phyloP scores from a whole-genome alignment of 2,329 filamentous ascomycete genomes.

The Penicillium psychrosexuale region DNA sequence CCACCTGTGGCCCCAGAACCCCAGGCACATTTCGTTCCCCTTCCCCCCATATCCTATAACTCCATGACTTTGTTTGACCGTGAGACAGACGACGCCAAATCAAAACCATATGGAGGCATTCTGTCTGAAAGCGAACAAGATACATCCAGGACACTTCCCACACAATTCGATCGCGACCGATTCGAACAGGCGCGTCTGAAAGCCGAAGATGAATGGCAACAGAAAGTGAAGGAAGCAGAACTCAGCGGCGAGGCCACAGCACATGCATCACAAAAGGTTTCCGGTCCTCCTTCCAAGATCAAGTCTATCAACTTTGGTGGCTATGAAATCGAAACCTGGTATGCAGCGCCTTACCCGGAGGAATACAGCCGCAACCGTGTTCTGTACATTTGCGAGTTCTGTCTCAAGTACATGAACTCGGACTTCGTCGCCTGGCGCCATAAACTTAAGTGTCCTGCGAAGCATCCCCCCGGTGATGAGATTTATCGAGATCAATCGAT shows the following conservation, averaged over 20 bases:
- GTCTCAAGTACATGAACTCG: slow-evolving; percentile 98
- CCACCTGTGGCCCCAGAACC: slow-evolving; percentile 40
- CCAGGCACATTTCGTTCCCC: slow-evolving; percentile 59
- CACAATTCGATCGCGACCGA: slow-evolving; percentile 72
- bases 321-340: slow-evolving; percentile 98
- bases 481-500: slow-evolving; percentile 94
- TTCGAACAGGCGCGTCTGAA: slow-evolving; percentile 89
- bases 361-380: slow-evolving; percentile 96
- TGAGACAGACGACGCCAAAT: slow-evolving; percentile 82
- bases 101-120: slow-evolving; percentile 93
- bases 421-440: slow-evolving; percentile 98
- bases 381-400: slow-evolving; percentile 99
- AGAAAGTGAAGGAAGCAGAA: slow-evolving; percentile 60
- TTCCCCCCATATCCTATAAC: slow-evolving; percentile 62
- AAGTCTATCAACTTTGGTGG: slow-evolving; percentile 98
- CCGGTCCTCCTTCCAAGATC: slow-evolving; percentile 90
- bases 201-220: slow-evolving; percentile 88
- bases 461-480: slow-evolving; percentile 95
- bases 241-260: slow-evolving; percentile 60
- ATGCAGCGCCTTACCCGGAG: slow-evolving; percentile 94
- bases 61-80: slow-evolving; percentile 89
- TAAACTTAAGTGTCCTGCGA: slow-evolving; percentile 93
- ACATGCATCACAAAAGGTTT: slow-evolving; percentile 68
- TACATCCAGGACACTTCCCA: slow-evolving; percentile 82
- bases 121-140: slow-evolving; percentile 85